Base-by-base conservation (phyloP, 345 rosid species). In the Euphorbia peplus region DNA sequence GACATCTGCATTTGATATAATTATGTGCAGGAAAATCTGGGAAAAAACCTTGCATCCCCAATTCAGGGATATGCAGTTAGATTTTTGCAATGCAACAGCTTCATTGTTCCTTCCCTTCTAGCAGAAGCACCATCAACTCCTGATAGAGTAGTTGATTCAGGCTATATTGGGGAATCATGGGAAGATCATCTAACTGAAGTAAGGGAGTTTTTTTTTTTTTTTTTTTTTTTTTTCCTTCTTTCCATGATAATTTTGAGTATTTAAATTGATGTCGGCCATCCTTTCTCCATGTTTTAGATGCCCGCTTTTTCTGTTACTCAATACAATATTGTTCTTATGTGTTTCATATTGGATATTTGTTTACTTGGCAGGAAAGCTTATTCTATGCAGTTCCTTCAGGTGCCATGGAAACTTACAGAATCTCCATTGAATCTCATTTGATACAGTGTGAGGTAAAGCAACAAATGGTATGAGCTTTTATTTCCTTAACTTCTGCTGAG, bases 321-420 rank as follows among this genome's bases (percentile, higher is more conserved):
- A 15, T 46, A 30, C 48, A 24, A 4, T 21, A 6, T 51, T 15
- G 39, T 68, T 41, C 65, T 24, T 69, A 65, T n/a, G n/a, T n/a
- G 41, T 42, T 64, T 75, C 53, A 32, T 62, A n/a, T 41, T 70
- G 60, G 64, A 62, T 69, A 5, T 50, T 69, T 75, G 68, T 35
- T 73, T 63, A 32, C 58, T 70, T 69, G 78, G 73, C 97, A 95
- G 99, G 95, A 90, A 81, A 90, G 91, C 82, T 87, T 95, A 65
- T 95, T 92, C 78, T 90, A 92, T 78, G 90, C 90, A 10, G 83
- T 95, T 74, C 92, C 99, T 44, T 80, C 83, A 9, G 90, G 96
- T 69, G 96, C 99, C 66, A 86, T 85, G 86, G 92, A 79, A 73
- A 70, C 81, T 58, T 95, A 95, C 78, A 79, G 90, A 74, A 82